These are phyloP conservation scores for Kodamaea alishanica DNA, from an alignment of 1,139 yeast species.

Conservation along the genomic window DNA sequence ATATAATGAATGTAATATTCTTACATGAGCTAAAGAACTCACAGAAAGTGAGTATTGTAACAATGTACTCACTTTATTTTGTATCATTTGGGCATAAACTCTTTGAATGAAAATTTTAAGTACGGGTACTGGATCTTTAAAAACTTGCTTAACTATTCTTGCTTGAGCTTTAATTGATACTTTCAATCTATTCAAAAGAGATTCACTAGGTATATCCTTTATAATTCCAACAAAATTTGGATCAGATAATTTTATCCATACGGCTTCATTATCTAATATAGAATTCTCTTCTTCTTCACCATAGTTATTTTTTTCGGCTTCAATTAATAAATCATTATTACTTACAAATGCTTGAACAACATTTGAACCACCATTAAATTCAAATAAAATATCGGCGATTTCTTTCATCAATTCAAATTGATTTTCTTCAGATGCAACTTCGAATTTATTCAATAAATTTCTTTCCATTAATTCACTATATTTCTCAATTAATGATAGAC, in stretches of 20 bases:
- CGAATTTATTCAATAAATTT: constrained; percentile 55
- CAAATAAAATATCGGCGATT: constrained; percentile 72
- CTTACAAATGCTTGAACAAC: constrained; percentile 81
- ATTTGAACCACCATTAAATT: constrained; percentile 80
- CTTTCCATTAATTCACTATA: constrained; percentile 77
- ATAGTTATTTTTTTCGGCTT: constrained; percentile 21
- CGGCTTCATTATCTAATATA: constrained; percentile 35
- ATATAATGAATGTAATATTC: constrained; percentile 68
- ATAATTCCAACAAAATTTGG: constrained; percentile 32
- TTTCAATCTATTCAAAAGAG: constrained; percentile 33
- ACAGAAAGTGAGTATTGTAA: constrained; percentile 62
- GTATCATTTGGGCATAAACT: constrained; percentile 73
- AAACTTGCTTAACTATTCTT: constrained; percentile 68
- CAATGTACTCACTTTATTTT: constrained; percentile 60
- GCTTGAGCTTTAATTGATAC: constrained; percentile 64
- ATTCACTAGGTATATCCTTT: constrained; percentile 33
- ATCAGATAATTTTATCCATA: constrained; percentile 36
- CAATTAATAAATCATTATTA: constrained; percentile 69
- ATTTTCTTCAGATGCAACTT: constrained; percentile 56
- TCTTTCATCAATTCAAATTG: constrained; percentile 68
- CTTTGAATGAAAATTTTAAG: constrained; percentile 69
- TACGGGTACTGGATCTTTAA: constrained; percentile 63
- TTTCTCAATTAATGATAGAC: constrained; percentile 57
- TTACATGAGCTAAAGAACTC: constrained; percentile 70
- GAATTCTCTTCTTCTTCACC: constrained; percentile 39